Conservation (phyloP, 768 basidiomycete species). For the Kockovaella imperatae region DNA sequence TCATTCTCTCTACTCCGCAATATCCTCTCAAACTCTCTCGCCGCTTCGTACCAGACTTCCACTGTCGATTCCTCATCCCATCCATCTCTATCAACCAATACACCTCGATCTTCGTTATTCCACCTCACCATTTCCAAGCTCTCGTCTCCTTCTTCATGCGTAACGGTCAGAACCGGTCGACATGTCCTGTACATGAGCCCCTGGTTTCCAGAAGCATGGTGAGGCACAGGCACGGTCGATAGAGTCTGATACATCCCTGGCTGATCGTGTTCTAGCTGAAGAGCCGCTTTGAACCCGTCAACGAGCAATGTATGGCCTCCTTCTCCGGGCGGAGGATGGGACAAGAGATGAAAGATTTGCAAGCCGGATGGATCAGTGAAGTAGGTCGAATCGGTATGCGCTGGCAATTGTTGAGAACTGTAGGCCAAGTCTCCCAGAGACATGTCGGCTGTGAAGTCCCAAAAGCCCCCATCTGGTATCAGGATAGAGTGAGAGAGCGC, state of each 20-base stretch:
- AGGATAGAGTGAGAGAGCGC: background rate
- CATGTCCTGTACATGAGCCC: slow-evolving; percentile 42
- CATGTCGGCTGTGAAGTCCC: slow-evolving; percentile 91
- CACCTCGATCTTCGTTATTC: slow-evolving; percentile 91
- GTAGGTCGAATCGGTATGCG: slow-evolving; percentile 72
- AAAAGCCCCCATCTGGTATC: slow-evolving; percentile 75
- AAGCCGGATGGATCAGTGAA: slow-evolving; percentile 91
- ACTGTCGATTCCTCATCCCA: slow-evolving; percentile 54
- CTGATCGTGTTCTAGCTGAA: slow-evolving; percentile 62
- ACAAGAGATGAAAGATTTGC: slow-evolving; percentile 89
- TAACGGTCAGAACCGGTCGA: slow-evolving; percentile 60
- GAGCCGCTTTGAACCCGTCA: slow-evolving; percentile 88
- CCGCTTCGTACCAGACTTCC: slow-evolving; percentile 79
- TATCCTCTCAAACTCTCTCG: slow-evolving; percentile 66
- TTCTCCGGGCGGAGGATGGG: slow-evolving; percentile 55
- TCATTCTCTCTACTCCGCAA: slow-evolving; percentile 74
- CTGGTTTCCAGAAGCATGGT: slow-evolving; percentile 80
- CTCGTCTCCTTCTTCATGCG: slow-evolving; percentile 61
- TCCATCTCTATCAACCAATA: slow-evolving; percentile 52
- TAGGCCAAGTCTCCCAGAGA: slow-evolving; percentile 92
- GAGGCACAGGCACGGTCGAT: slow-evolving; percentile 60
- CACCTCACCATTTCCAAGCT: slow-evolving; percentile 75
- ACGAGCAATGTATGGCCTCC: slow-evolving; percentile 89
- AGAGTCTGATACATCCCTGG: slow-evolving; percentile 65
- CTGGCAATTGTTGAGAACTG: slow-evolving; percentile 74